Conservation (phyloP, 2,329 filamentous ascomycete species). For the Colletotrichum sp. region DNA sequence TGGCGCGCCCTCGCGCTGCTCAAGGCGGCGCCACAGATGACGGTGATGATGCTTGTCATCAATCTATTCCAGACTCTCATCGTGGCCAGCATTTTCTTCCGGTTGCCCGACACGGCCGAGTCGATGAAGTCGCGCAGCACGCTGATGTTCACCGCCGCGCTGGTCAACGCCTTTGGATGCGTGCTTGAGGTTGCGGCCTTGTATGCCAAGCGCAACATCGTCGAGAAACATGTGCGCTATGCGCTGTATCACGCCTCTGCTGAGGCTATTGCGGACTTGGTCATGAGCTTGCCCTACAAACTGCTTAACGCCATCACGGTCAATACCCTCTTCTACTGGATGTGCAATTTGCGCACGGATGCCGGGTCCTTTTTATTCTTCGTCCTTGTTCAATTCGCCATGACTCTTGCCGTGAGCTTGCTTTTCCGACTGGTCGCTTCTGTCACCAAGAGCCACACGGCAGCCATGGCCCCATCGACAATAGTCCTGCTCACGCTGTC, state of each 20-base stretch:
- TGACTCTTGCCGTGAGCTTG: slow-evolving; percentile 65
- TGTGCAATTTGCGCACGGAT: slow-evolving; percentile 31
- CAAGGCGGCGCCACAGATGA: slow-evolving; percentile 22
- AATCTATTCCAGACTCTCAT: slow-evolving; percentile 67
- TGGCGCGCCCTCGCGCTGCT: slow-evolving; percentile 23
- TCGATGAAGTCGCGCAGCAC: slow-evolving; percentile 58
- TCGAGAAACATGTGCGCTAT: slow-evolving; percentile 35
- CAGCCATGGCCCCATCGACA: slow-evolving; percentile 8
- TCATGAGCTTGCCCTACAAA: slow-evolving; percentile 49
- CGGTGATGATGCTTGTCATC: slow-evolving; percentile 27
- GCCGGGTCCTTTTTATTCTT: slow-evolving; percentile 63
- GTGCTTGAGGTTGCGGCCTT: slow-evolving; percentile 36
- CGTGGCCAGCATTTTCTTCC: slow-evolving; percentile 70
- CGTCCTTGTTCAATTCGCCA: slow-evolving; percentile 64
- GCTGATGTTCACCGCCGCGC: slow-evolving; percentile 36
- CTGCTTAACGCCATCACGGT: slow-evolving; percentile 59
- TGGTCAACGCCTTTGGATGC: slow-evolving; percentile 50
- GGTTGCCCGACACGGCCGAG: slow-evolving; percentile 56
- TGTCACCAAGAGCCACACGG: slow-evolving; percentile 53
- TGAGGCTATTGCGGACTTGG: slow-evolving; percentile 41
- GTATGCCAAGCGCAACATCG: slow-evolving; percentile 33
- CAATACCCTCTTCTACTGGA: slow-evolving; percentile 40
- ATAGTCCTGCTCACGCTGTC: slow-evolving; percentile 3
- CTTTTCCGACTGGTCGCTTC: slow-evolving; percentile 72
- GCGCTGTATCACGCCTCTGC: slow-evolving; percentile 35